Evolutionary conservation across 768 basidiomycete genomes (phyloP), one percentile per base, ranked within the genome.

Genomic region (Terana coerulea): DNA sequence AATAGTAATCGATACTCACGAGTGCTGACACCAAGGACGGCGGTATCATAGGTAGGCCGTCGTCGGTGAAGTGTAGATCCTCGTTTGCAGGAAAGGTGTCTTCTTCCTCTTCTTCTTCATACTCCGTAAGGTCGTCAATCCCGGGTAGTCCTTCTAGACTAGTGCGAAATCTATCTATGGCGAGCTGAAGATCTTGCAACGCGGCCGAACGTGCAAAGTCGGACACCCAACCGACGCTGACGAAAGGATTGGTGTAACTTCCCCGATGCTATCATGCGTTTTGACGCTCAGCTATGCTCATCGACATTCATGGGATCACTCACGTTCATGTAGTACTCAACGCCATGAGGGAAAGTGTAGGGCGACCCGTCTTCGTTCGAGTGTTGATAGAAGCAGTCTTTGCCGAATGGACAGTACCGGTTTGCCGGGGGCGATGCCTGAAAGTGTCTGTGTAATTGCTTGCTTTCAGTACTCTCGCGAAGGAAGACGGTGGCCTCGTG

Each of bases 301-400:
- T n/a, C n/a, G n/a, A n/a, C n/a, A n/a, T n/a, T n/a, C n/a, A n/a
- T n/a, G n/a, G n/a, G n/a, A n/a, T n/a, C 30, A 25, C 47, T 9
- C 28, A 61, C 61, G 47, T 45, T 45, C 33, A 58, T 58, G 28
- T 56, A 54, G 30, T 55, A 39, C 5, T 58, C 55, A 9, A 53
- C 61, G 12, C 86, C 87, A 35, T 78, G 67, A 33, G 63, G 58
- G 59, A 86, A 86, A 2, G 77, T 58, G 56, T 80, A 72, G 0
- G 72, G 72, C 8, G 85, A 79, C 10, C 88, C 89, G 57, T 91
- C 88, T 0, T 70, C 67, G 22, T 84, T 83, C 43, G 69, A 58
- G 61, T 92, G 89, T 58, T 80, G 76, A 62, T 90, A 92, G 64
- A 92, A 89, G 63, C 89, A 92, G 52, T 91, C 89, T 42, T 73